Base-by-base conservation (phyloP, 345 rosid species). In the Citrus maxima region DNA sequence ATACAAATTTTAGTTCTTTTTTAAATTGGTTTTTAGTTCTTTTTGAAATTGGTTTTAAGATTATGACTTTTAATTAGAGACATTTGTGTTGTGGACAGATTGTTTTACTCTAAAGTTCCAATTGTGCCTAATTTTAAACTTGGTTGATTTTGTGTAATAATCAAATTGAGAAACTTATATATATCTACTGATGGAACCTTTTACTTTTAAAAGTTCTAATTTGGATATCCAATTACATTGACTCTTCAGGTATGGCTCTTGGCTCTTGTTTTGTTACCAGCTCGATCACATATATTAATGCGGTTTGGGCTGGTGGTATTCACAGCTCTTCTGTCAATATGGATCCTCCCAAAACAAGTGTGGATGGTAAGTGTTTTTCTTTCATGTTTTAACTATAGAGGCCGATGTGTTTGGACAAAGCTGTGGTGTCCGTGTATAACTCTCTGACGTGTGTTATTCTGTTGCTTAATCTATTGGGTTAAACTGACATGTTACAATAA, bases 251-350 rank as follows among this genome's bases (percentile, higher is more conserved):
- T 91, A 79, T 95, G 99, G 99, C 91, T 95, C 49, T 77, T 95
- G 87, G 92, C 90, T 66, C 81, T 95, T n/a, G 99, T 95, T 75
- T 82, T 93, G 75, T 86, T 95, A 68, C 99, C 99, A 13, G 98
- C 99, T 54, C 80, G 98, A 79, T 90, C 99, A 10, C 92, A 84
- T 78, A 84, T 92, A 59, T 75, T 83, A 63, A 90, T 95, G 93
- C 95, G 97, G 58, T 79, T 91, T 78, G 98, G 93, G 81, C 80
- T 95, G 82, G 97, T 95, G 22, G 60, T 83, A 19, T 93, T 38
- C 76, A 83, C 86, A 30, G 89, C 93, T 81, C 82, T 91, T 80
- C 83, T 95, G 80, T 95, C 99, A 21, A 82, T 91, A 38, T 84
- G 77, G 87, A 86, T 86, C 67, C 96, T 95, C 77, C 99, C 98